phyloP scores from a whole-genome alignment of 140 eudicot species.

The Flaveria floridana region DNA sequence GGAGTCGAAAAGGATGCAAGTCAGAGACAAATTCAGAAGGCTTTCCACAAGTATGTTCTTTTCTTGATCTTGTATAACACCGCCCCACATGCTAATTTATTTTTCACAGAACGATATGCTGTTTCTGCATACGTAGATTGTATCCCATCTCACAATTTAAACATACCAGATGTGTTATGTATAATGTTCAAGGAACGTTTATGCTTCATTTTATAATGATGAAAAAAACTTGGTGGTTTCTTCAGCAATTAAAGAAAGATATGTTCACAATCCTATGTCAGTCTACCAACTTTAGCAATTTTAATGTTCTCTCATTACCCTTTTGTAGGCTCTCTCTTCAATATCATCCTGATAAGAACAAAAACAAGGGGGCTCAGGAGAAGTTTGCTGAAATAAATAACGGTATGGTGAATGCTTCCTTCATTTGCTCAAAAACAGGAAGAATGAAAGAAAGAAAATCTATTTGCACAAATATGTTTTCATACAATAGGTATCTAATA shows the following conservation, averaged over 20 bases:
- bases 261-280: background rate
- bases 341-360: conserved; percentile 98
- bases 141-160: background rate
- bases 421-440: background rate
- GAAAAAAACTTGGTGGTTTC: background rate
- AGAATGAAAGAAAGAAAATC: background rate
- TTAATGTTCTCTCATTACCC: conserved; percentile 13
- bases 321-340: conserved; percentile 78
- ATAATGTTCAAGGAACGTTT: background rate
- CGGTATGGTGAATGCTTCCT: conserved; percentile 45
- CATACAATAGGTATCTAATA: background rate
- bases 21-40: conserved; percentile 91
- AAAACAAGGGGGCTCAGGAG: conserved; percentile 87
- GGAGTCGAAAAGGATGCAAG: conserved; percentile 86
- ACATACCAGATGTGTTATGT: background rate
- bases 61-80: background rate
- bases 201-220: background rate
- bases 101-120: too few relatives aligned
- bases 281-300: conserved; percentile 10
- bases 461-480: background rate
- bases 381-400: conserved; percentile 94
- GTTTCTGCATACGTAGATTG: too few relatives aligned
- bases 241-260: conserved; percentile 16
- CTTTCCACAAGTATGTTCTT: conserved; percentile 86
- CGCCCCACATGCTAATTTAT: too few relatives aligned